These are phyloP conservation scores for Aspergillus taichungensis DNA, from an alignment of 495 filamentous ascomycete genomes.

Conservation along the genomic window DNA sequence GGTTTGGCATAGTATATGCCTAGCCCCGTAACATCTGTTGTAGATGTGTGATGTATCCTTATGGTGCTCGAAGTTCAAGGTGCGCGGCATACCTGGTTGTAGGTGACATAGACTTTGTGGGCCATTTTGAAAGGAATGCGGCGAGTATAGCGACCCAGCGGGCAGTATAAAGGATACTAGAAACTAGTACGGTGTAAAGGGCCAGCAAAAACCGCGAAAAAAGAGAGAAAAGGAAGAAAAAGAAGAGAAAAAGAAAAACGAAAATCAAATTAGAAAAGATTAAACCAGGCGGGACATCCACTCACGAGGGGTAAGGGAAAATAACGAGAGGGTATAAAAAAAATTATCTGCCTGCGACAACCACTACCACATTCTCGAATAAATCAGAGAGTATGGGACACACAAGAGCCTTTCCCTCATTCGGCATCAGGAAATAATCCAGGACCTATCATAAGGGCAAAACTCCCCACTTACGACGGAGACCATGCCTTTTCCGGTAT, in stretches of 20 bases:
- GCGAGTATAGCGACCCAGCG: not conserved
- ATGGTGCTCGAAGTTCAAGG: not conserved
- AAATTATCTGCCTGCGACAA: conserved; percentile 11
- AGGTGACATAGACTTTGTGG: conserved; percentile 87
- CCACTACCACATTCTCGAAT: not conserved
- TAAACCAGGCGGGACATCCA: not conserved
- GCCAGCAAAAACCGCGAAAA: not conserved
- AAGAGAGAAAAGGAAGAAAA: conserved; percentile 1
- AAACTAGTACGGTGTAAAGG: no score
- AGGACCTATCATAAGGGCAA: no score
- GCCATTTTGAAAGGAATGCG: conserved; percentile 50
- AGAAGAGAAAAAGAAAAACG: conserved; percentile 3
- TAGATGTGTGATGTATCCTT: no score
- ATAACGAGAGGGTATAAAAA: conserved; percentile 9
- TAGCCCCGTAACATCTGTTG: no score
- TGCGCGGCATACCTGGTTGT: conserved; percentile 70
- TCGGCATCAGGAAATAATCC: no score
- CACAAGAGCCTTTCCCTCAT: no score
- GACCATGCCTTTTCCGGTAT: no score
- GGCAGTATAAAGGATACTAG: conserved; percentile 1
- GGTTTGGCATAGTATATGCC: no score
- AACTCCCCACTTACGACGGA: no score
- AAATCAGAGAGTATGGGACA: no score
- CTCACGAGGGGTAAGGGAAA: conserved; percentile 9
- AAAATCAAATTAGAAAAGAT: not conserved